Percentiles rank a stretch among this genome's conserved stretches.
phyloP scores from a whole-genome alignment of 2,329 filamentous ascomycete species.

The Monosporascus sp. region DNA sequence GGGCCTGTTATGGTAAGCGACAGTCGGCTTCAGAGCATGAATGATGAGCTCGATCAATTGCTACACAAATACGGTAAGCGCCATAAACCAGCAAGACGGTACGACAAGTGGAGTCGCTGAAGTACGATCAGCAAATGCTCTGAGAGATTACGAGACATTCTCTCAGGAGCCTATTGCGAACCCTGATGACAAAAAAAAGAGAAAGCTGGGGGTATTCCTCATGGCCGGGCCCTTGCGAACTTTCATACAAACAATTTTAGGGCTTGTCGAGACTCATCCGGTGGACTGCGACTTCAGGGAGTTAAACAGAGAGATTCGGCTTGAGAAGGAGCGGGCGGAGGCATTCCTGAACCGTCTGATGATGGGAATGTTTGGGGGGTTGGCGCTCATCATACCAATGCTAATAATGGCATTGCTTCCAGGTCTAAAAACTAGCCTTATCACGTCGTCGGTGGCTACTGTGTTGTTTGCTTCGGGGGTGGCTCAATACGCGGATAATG shows the following conservation, averaged over 20 bases:
- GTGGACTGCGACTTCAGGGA: neutral
- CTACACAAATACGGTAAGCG: neutral
- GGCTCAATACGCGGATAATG: neutral
- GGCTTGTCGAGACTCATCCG: no score
- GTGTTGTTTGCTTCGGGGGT: neutral
- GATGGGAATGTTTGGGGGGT: neutral
- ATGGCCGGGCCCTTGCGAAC: no score
- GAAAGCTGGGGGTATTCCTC: neutral
- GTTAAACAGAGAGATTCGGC: neutral
- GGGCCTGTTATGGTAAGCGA: no score
- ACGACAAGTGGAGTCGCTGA: neutral
- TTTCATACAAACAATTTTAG: no score
- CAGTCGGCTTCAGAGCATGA: no score
- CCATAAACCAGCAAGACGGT: neutral
- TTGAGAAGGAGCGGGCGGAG: neutral
- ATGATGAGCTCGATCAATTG: neutral
- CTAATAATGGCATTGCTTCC: neutral
- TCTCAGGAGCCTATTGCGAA: neutral
- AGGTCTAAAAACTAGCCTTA: neutral
- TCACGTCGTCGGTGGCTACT: neutral
- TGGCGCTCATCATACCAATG: neutral
- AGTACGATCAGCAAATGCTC: neutral
- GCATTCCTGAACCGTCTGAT: neutral
- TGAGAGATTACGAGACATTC: neutral
- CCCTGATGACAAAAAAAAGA: neutral